Evolutionary conservation across 176 grass and related monocot species (phyloP).

Genomic region (Oryza nivara): DNA sequence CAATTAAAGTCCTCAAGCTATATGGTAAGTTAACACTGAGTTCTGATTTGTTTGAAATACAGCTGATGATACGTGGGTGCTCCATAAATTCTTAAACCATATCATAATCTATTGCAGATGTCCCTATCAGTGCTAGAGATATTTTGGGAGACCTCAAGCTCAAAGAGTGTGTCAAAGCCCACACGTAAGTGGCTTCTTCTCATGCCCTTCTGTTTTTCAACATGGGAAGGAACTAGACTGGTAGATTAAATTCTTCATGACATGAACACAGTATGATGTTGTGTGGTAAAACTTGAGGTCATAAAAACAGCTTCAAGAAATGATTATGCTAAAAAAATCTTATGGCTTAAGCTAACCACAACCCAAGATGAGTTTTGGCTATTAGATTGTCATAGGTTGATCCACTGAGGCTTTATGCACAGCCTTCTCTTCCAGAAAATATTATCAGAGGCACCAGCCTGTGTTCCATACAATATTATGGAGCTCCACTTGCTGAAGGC

Average conservation of each 20-base stretch:
- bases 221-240: slow-evolving; percentile 10
- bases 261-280: slow-evolving; percentile 2
- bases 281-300: slow-evolving; percentile 12
- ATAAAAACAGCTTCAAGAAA: neutral
- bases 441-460: neutral
- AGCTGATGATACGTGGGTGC: neutral
- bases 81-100: slow-evolving; percentile 28
- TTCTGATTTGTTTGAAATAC: slow-evolving; percentile 1
- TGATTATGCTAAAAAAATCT: neutral
- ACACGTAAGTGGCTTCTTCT: slow-evolving; percentile 53
- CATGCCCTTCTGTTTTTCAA: neutral
- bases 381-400: neutral
- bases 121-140: slow-evolving; percentile 71
- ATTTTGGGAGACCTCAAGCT: slow-evolving; percentile 73
- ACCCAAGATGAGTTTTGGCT: neutral
- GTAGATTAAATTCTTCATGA: slow-evolving; percentile 15
- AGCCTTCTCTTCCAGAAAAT: neutral
- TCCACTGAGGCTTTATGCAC: neutral
- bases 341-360: neutral
- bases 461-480: neutral
- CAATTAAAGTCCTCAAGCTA: slow-evolving; percentile 84
- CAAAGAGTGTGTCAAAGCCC: slow-evolving; percentile 87
- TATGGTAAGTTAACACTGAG: slow-evolving; percentile 58
- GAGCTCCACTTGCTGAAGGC: slow-evolving; percentile 5
- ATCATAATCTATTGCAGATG: slow-evolving; percentile 49